phyloP scores from a whole-genome alignment of 73 alveolate species.

The Stentor coeruleus region DNA sequence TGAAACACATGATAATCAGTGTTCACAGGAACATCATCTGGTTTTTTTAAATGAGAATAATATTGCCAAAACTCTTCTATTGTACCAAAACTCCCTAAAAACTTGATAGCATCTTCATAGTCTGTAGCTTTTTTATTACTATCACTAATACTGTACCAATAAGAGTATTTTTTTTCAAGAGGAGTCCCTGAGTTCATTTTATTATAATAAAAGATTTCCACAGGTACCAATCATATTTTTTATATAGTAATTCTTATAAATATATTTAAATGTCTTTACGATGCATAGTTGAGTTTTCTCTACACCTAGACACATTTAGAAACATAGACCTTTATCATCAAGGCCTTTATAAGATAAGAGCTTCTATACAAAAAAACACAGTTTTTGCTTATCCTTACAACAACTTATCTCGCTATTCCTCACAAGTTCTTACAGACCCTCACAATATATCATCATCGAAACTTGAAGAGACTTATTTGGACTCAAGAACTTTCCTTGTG shows the following conservation, averaged over 20 bases:
- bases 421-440: slow-evolving; percentile 25
- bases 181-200: no score
- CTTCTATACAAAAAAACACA: neutral
- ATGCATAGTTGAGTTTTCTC: slow-evolving; percentile 9
- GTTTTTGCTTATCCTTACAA: slow-evolving; percentile 24
- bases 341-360: slow-evolving; percentile 35
- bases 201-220: no score
- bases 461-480: slow-evolving; percentile 48
- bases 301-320: slow-evolving; percentile 39
- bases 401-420: neutral
- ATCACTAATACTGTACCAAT: neutral
- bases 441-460: slow-evolving; percentile 27
- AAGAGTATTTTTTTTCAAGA: slow-evolving; percentile 1
- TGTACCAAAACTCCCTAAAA: neutral
- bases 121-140: neutral
- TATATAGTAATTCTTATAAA: no score
- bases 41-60: slow-evolving; percentile 66
- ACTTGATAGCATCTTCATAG: neutral
- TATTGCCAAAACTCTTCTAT: slow-evolving; percentile 48
- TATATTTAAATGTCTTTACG: slow-evolving; percentile 27
- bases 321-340: slow-evolving; percentile 44
- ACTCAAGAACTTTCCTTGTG: slow-evolving; percentile 60
- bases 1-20: slow-evolving; percentile 65
- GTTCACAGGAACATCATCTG: slow-evolving; percentile 51
- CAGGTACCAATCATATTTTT: no score